phyloP scores from a whole-genome alignment of 2,329 filamentous ascomycete species.

The Cytospora mali region DNA sequence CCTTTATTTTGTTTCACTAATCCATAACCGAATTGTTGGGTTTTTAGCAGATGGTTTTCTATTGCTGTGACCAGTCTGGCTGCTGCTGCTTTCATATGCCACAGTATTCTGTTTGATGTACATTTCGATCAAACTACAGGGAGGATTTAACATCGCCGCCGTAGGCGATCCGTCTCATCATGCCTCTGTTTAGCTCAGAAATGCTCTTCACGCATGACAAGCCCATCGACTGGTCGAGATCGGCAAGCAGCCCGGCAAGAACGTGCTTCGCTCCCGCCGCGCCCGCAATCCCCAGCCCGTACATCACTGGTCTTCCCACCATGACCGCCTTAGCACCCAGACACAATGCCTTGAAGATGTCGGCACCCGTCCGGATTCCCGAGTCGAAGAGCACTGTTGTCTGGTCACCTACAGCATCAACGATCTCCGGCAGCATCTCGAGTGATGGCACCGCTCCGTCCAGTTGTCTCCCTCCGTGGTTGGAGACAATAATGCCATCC shows the following conservation, averaged over 20 bases:
- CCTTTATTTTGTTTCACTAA: too few species aligned
- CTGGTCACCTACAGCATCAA: slow-evolving; percentile 61
- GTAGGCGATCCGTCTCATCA: slow-evolving; percentile 40
- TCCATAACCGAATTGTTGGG: too few species aligned
- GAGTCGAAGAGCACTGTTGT: slow-evolving; percentile 65
- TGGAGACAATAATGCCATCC: slow-evolving; percentile 58
- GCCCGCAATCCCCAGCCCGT: slow-evolving; percentile 58
- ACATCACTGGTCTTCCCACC: slow-evolving; percentile 60
- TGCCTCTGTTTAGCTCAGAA: slow-evolving; percentile 39
- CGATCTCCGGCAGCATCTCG: slow-evolving; percentile 61
- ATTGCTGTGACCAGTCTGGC: too few species aligned
- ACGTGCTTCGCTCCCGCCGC: slow-evolving; percentile 56
- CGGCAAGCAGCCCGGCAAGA: slow-evolving; percentile 52
- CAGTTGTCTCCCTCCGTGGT: slow-evolving; percentile 61
- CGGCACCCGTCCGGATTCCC: slow-evolving; percentile 56
- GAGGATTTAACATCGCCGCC: slow-evolving; percentile 35
- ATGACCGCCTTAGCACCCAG: slow-evolving; percentile 60
- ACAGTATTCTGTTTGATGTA: neutral
- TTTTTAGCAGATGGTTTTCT: neutral
- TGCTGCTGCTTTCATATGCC: too few species aligned
- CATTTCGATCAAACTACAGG: neutral
- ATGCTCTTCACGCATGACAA: slow-evolving; percentile 53
- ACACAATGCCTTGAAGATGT: slow-evolving; percentile 60
- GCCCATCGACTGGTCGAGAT: slow-evolving; percentile 59
- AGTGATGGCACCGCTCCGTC: slow-evolving; percentile 58